Conservation (phyloP, 306 rosid species). For the Cyamopsis tetragonoloba region DNA sequence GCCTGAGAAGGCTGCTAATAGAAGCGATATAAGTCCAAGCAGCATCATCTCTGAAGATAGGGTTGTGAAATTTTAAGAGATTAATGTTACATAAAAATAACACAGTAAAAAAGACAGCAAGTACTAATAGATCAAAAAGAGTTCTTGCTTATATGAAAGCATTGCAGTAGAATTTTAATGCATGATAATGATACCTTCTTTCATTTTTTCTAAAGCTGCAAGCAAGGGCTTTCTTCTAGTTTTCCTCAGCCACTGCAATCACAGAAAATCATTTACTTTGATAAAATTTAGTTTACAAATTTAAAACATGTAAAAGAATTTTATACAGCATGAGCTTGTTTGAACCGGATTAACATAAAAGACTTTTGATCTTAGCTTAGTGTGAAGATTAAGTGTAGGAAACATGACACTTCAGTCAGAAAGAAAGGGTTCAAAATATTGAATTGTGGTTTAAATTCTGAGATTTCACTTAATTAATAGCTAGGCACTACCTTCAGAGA, state of each 20-base stretch:
- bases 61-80: conserved; percentile 8
- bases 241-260: conserved; percentile 63
- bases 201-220: conserved; percentile 76
- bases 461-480: too few relatives aligned
- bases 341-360: background rate
- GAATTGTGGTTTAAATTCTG: too few relatives aligned
- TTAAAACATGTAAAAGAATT: background rate
- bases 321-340: background rate
- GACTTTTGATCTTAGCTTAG: too few relatives aligned
- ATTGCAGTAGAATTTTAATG: background rate
- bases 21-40: conserved; percentile 77
- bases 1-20: conserved; percentile 68
- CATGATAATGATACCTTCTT: conserved; percentile 49
- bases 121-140: background rate
- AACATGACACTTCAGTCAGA: background rate
- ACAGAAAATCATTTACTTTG: background rate
- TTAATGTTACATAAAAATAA: background rate
- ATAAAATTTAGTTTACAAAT: background rate
- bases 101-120: background rate
- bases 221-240: conserved; percentile 62
- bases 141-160: background rate
- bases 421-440: too few relatives aligned
- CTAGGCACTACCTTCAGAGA: too few relatives aligned
- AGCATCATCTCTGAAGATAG: conserved; percentile 65
- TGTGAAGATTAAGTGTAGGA: background rate